A percentile compares a stretch with the other conserved stretches of the same genome.
These are phyloP conservation scores for Biancaea sappan DNA, from an alignment of 306 rosid species.

Conservation along the genomic window DNA sequence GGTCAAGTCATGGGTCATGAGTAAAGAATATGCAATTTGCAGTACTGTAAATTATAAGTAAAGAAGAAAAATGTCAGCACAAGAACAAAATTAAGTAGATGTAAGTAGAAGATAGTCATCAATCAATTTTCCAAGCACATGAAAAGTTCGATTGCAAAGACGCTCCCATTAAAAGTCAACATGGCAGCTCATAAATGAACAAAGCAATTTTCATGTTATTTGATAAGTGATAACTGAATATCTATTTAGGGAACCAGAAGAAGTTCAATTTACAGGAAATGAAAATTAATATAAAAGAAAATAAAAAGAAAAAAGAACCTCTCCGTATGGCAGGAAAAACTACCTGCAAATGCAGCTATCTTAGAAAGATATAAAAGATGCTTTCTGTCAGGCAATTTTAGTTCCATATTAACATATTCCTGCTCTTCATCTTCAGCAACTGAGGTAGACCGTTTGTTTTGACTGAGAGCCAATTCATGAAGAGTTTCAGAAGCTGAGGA, in stretches of 20 bases:
- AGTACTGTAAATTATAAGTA: slow-evolving; percentile 3
- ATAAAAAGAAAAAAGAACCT: slow-evolving; percentile 6
- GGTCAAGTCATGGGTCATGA: background rate
- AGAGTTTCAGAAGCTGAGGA: slow-evolving; percentile 87
- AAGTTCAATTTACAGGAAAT: slow-evolving; percentile 13
- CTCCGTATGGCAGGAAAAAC: slow-evolving; percentile 16
- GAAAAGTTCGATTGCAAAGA: slow-evolving; percentile 14
- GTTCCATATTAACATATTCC: slow-evolving; percentile 36
- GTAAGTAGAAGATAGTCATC: slow-evolving; percentile 22
- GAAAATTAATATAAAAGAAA: background rate
- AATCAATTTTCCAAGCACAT: slow-evolving; percentile 1
- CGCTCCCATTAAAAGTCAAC: slow-evolving; percentile 6
- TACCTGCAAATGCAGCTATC: slow-evolving; percentile 94
- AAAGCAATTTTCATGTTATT: slow-evolving; percentile 7
- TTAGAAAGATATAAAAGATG: slow-evolving; percentile 83
- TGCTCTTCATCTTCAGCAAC: slow-evolving; percentile 57
- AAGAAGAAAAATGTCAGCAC: slow-evolving; percentile 8
- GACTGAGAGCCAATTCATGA: slow-evolving; percentile 78
- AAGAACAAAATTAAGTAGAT: slow-evolving; percentile 21
- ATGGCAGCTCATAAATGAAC: slow-evolving; percentile 12
- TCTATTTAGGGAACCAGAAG: slow-evolving; percentile 4
- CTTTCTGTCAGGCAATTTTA: slow-evolving; percentile 74
- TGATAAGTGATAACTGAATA: slow-evolving; percentile 25
- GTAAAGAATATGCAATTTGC: slow-evolving; percentile 17
- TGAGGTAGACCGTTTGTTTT: slow-evolving; percentile 46